These are phyloP conservation scores for Sherardia arvensis DNA, from an alignment of 257 asterid genomes.

Conservation along the genomic window DNA sequence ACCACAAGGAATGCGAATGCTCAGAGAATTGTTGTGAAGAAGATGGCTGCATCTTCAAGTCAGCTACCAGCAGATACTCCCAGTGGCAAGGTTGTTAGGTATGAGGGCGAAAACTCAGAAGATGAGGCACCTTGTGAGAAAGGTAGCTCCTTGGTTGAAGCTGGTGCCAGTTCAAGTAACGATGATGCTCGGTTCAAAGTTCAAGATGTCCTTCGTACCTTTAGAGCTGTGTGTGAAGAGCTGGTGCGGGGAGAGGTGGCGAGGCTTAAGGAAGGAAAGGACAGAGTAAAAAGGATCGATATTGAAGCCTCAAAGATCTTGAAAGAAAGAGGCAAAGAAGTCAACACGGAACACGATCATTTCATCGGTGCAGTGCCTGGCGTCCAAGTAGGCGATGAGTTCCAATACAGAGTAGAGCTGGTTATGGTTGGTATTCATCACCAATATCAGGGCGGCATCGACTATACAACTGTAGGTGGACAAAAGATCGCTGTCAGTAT, in stretches of 20 bases:
- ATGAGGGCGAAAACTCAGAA: conserved; percentile 16
- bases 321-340: conserved; percentile 38
- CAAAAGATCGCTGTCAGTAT: conserved; percentile 52
- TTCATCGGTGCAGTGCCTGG: conserved; percentile 24
- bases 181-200: conserved; percentile 72
- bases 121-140: conserved; percentile 14
- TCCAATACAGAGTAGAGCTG: conserved; percentile 81
- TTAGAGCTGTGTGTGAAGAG: conserved; percentile 56
- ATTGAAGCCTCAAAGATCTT: conserved; percentile 40
- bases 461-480: conserved; percentile 31
- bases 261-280: conserved; percentile 28
- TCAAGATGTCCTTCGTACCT: conserved; percentile 56
- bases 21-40: conserved; percentile 22
- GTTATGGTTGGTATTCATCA: conserved; percentile 77
- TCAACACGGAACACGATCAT: conserved; percentile 39
- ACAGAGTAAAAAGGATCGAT: conserved; percentile 47
- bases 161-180: conserved; percentile 33
- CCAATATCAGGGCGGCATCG: conserved; percentile 66
- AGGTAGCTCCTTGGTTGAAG: conserved; percentile 21
- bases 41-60: conserved; percentile 15
- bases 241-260: conserved; percentile 70
- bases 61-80: conserved; percentile 15
- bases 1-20: conserved; percentile 11
- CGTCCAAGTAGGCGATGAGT: conserved; percentile 81
- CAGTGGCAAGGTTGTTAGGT: conserved; percentile 18